Evolutionary conservation across 148 eudicot species (phyloP), one percentile per base, ranked within the genome.

Genomic region (Pharnaceum exiguum): DNA sequence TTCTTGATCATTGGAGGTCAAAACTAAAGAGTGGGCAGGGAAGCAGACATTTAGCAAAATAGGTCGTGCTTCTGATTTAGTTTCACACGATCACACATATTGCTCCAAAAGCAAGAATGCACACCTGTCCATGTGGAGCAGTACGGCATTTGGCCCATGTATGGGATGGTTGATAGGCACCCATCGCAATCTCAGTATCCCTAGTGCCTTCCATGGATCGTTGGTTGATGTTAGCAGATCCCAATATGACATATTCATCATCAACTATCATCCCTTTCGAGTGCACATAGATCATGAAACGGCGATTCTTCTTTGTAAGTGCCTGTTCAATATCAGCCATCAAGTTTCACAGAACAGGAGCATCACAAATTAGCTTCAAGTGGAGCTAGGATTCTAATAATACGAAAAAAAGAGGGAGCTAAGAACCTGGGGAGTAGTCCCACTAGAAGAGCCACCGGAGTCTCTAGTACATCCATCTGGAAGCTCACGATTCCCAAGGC

Each of bases 201-300:
- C 97, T 69, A 30, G 85, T 80, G 45, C 97, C 97, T 51, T 78
- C 97, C 64, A 90, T 66, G 22, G 97, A 90, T 22, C 95, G 87
- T 57, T 90, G 97, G 66, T 90, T 90, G 70, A 90, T 87, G 68
- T 90, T 87, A 53, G 97, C 95, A 7, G 97, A 90, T 10, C 97
- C 97, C 29, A 90, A 10, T 65, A 90, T 72, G 46, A 90, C 79
- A 45, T 79, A 90, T 63, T 90, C 97, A 35, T 90, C 97, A 22
- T 87, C 97, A 24, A 84, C 87, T 66, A 90, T 82, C 97, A 90
- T 90, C 48, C 97, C 97, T 72, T 89, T 89, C 3, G 97, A 89
- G 71, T 89, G 94, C 17, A 89, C 97, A 59, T 89, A 81, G 18
- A 89, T 83, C 97, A 90, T 90, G 66, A 90, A 90, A 8, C 97